phyloP scores from a whole-genome alignment of 352 stramenopile species.

The Globisporangium mamillatum region DNA sequence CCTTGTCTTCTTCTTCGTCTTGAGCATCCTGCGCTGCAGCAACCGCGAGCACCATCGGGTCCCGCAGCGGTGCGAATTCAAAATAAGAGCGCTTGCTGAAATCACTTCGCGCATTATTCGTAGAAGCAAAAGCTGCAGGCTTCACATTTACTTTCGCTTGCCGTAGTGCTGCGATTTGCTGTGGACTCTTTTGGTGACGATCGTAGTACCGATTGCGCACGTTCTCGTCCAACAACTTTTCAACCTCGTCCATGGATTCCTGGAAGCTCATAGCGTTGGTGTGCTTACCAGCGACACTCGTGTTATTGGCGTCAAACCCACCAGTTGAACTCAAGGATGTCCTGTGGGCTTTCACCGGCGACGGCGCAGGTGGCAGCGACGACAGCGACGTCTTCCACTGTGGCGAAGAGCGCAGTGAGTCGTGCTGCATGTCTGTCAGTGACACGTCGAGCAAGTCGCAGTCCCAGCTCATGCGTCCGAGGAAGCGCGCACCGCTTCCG shows the following conservation, averaged over 20 bases:
- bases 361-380: neutral
- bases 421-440: neutral
- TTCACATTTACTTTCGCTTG: slow-evolving; percentile 10
- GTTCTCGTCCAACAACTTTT: slow-evolving; percentile 46
- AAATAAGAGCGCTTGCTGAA: slow-evolving; percentile 19
- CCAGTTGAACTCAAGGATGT: neutral
- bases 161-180: slow-evolving; percentile 19
- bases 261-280: slow-evolving; percentile 26
- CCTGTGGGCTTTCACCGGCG: neutral
- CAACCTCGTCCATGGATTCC: slow-evolving; percentile 46
- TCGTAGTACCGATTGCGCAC: slow-evolving; percentile 18
- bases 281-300: neutral
- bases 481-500: slow-evolving; percentile 17
- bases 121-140: neutral
- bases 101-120: too few relatives aligned
- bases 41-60: slow-evolving; percentile 32
- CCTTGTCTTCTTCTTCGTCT: slow-evolving; percentile 19
- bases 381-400: neutral
- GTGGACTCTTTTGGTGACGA: slow-evolving; percentile 17
- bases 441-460: slow-evolving; percentile 38
- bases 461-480: slow-evolving; percentile 60
- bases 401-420: slow-evolving; percentile 2
- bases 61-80: slow-evolving; percentile 40
- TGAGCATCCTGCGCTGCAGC: slow-evolving; percentile 21
- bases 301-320: neutral